A percentile compares a stretch with the other conserved stretches of the same genome.
These are phyloP conservation scores for Cephalotrichum gorgonifer DNA, from an alignment of 2,329 filamentous ascomycete genomes.

Conservation along the genomic window DNA sequence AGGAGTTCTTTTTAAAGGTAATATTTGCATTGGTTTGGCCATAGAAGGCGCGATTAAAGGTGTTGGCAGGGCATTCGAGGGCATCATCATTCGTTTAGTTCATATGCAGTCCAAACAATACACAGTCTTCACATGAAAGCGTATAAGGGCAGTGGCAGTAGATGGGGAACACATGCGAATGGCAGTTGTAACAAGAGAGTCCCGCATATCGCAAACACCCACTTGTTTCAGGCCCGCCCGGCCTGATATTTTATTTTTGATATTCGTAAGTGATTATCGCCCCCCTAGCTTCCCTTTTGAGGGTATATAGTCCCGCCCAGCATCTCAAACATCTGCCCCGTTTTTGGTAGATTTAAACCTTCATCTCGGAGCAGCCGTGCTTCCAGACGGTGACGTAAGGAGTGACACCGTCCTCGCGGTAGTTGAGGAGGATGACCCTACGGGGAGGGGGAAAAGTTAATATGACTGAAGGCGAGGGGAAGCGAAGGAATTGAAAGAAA, in stretches of 20 bases:
- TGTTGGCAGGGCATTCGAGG: too few species aligned
- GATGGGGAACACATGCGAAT: too few species aligned
- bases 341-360: constrained; percentile 65
- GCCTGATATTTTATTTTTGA: not conserved
- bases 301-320: too few species aligned
- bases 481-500: not conserved
- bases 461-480: not conserved
- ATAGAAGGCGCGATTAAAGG: too few species aligned
- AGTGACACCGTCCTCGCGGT: constrained; percentile 90
- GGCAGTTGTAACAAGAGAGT: not conserved
- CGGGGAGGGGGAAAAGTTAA: too few species aligned
- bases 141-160: too few species aligned
- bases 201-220: not conserved
- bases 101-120: too few species aligned
- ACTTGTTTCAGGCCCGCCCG: not conserved
- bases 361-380: constrained; percentile 78
- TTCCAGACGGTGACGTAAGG: constrained; percentile 91
- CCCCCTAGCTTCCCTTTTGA: not conserved
- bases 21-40: too few species aligned
- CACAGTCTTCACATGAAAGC: too few species aligned
- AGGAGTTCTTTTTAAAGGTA: too few species aligned
- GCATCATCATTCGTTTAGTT: too few species aligned
- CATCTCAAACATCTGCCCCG: not conserved
- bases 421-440: constrained; percentile 88
- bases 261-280: not conserved